Evolutionary conservation across 148 eudicot genomes (phyloP).

Genomic region (Rhododendron ovatum): DNA sequence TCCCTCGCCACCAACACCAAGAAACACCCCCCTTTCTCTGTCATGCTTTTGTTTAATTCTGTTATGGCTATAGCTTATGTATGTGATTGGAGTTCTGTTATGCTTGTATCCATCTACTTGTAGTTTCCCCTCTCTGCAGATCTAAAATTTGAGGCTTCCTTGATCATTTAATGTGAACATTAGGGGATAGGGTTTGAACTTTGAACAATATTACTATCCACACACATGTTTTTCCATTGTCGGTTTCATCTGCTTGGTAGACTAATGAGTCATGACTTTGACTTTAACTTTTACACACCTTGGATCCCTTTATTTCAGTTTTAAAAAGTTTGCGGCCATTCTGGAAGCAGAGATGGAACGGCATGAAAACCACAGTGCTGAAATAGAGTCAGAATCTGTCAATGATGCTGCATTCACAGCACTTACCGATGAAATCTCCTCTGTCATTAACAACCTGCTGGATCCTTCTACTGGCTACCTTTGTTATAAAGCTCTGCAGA

Average conservation of each 20-base stretch:
- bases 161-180: background rate
- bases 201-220: background rate
- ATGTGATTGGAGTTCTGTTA: background rate
- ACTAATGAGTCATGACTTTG: background rate
- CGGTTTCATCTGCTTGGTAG: background rate
- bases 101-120: background rate
- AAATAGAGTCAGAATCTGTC: conserved; percentile 31
- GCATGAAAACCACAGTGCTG: conserved; percentile 23
- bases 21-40: background rate
- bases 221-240: background rate
- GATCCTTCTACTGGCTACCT: conserved; percentile 41
- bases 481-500: conserved; percentile 53
- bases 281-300: background rate
- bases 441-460: conserved; percentile 47
- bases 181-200: background rate
- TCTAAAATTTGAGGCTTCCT: background rate
- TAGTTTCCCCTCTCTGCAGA: background rate
- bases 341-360: conserved; percentile 58
- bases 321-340: conserved; percentile 63
- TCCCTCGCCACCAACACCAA: background rate
- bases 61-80: background rate
- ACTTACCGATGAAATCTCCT: conserved; percentile 41
- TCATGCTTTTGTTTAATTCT: background rate
- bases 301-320: conserved; percentile 39
- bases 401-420: conserved; percentile 21